Base-by-base conservation (phyloP, 1,139 yeast species). In the Hansenula sp. region DNA sequence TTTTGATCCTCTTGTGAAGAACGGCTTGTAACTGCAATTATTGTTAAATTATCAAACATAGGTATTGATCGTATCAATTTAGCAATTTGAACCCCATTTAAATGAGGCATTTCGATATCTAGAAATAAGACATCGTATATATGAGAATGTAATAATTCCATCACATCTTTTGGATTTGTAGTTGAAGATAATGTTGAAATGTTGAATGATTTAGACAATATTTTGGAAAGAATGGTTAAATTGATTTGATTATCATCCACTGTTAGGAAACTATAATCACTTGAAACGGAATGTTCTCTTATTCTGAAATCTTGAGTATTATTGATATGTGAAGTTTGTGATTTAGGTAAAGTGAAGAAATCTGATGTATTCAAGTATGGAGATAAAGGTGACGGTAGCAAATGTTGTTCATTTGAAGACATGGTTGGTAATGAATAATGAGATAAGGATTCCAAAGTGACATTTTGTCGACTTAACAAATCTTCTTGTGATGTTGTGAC, bases 41-140 rank as follows among this genome's bases (percentile, higher is more conserved):
- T 38, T 5, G 19, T 11, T 9, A 42, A 10, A 1, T 27, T 18
- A 17, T 42, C 28, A 27, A 28, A 30, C 13, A 17, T n/a, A 5
- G 19, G 10, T n/a, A 29, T 16, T 18, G 29, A 25, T 18, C 42
- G 24, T 3, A 42, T 16, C 9, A 15, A 5, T 9, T 15, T 3
- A 3, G 42, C 28, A 13, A 42, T 29, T n/a, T 39, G 33, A 2
- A 34, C 36, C 1, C 45, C 45, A 15, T 36, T 36, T 13, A 39
- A 16, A 27, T 34, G 33, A 9, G 45, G 45, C 45, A 42, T 42
- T 27, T 42, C 45, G 13, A 42, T 42, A 33, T 42, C 45, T 4
- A 42, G 38, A 17, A 39, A 42, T 8, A 42, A 15, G 10, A 40
- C 30, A 31, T 39, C 37, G 12, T 28, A 42, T 3, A 18, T 8